Percentiles rank a stretch among this genome's conserved stretches.
Conservation (phyloP, 2,329 filamentous ascomycete species). For the Calycina marina region DNA sequence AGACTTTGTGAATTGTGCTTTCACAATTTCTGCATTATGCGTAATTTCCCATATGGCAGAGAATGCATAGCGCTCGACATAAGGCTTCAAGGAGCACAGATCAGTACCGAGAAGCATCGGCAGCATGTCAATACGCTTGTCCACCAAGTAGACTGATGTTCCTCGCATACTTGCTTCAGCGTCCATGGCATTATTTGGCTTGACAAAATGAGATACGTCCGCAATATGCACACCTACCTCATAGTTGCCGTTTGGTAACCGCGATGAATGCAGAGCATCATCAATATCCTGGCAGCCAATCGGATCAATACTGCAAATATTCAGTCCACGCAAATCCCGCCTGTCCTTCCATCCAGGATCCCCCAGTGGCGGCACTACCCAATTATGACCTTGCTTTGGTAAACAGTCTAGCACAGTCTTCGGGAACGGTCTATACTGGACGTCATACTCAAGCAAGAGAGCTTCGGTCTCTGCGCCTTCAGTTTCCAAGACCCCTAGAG, state of each 20-base stretch:
- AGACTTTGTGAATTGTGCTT: slow-evolving; percentile 84
- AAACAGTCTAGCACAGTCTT: slow-evolving; percentile 91
- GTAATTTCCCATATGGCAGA: slow-evolving; percentile 83
- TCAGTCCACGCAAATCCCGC: slow-evolving; percentile 66
- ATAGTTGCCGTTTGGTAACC: slow-evolving; percentile 80
- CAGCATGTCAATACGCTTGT: slow-evolving; percentile 99
- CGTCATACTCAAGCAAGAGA: slow-evolving; percentile 84
- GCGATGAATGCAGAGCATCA: slow-evolving; percentile 79
- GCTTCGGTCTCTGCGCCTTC: slow-evolving; percentile 98
- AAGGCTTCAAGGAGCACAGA: slow-evolving; percentile 89
- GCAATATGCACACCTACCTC: slow-evolving; percentile 98
- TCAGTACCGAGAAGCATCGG: slow-evolving; percentile 93
- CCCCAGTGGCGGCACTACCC: slow-evolving; percentile 72
- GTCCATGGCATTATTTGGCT: slow-evolving; percentile 95
- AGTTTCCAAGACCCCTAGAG: slow-evolving; percentile 82
- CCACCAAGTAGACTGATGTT: slow-evolving; percentile 92
- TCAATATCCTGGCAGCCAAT: slow-evolving; percentile 96
- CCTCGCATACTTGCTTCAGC: slow-evolving; percentile 84
- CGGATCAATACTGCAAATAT: slow-evolving; percentile 96
- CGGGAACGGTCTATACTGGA: slow-evolving; percentile 93
- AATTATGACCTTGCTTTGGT: slow-evolving; percentile 80
- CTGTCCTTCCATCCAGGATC: slow-evolving; percentile 80
- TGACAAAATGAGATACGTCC: slow-evolving; percentile 98
- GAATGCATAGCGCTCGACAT: slow-evolving; percentile 88
- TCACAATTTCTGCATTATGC: slow-evolving; percentile 70